Conservation (phyloP, 208 protist genomes). For the Acanthamoeba castellanii region DNA sequence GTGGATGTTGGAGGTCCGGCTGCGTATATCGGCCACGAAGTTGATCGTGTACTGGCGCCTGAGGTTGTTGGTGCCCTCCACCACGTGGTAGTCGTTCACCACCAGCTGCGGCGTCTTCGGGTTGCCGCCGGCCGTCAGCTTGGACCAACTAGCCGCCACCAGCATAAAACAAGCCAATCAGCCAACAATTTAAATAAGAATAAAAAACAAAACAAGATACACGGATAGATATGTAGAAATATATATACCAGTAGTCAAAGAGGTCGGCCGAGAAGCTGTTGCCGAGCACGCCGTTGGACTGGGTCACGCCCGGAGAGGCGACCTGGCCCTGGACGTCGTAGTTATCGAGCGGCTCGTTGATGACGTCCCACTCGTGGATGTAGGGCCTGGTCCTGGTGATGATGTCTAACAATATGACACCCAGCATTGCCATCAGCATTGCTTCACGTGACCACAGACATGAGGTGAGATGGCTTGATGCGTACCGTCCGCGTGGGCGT, state of each 20-base stretch:
- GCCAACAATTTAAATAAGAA: no score
- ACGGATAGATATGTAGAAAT: no score
- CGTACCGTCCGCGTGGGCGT: background rate
- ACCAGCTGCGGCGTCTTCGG: background rate
- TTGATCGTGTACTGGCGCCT: conserved; percentile 28
- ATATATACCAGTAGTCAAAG: background rate
- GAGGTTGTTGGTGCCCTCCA: background rate
- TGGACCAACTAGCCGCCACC: background rate
- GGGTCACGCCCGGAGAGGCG: background rate
- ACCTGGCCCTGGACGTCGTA: background rate
- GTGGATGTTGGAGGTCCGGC: background rate
- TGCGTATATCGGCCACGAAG: background rate
- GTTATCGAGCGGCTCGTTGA: conserved; percentile 40
- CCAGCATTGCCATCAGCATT: background rate
- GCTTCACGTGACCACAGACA: background rate
- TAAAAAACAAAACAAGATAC: no score
- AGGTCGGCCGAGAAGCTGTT: background rate
- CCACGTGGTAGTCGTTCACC: conserved; percentile 52
- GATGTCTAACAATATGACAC: background rate
- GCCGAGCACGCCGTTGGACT: conserved; percentile 17
- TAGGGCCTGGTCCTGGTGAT: background rate
- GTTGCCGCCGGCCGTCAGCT: background rate
- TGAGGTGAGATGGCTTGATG: background rate
- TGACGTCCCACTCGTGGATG: conserved; percentile 29
- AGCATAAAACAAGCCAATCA: no score